Conservation (phyloP, 1,139 yeast species). For the Suhomyces chickasaworum region DNA sequence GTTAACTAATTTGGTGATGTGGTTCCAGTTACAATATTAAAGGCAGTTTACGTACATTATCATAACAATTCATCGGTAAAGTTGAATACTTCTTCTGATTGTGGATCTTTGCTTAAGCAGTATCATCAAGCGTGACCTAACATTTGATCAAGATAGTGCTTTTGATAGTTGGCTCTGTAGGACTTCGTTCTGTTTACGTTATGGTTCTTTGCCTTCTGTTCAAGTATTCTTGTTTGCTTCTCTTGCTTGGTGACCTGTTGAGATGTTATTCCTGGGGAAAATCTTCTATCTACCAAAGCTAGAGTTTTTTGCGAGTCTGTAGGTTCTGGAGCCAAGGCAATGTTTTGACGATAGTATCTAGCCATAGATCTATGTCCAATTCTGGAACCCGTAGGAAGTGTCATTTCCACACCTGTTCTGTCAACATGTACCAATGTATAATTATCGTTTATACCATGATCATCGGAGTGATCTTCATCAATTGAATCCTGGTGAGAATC, state of each 20-base stretch:
- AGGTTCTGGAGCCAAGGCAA: constrained; percentile 28
- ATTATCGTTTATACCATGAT: constrained; percentile 24
- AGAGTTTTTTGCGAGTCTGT: constrained; percentile 37
- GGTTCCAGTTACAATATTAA: background rate
- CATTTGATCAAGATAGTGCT: constrained; percentile 43
- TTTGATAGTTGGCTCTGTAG: constrained; percentile 36
- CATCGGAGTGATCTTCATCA: constrained; percentile 23
- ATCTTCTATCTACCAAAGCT: constrained; percentile 43
- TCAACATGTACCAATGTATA: constrained; percentile 42
- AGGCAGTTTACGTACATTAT: background rate
- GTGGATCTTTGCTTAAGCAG: background rate
- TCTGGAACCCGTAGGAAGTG: constrained; percentile 51
- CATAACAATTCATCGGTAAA: background rate
- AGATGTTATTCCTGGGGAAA: constrained; percentile 41
- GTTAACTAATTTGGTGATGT: too few relatives aligned
- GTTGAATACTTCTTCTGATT: too few relatives aligned
- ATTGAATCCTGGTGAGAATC: constrained; percentile 22
- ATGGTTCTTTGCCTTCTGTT: constrained; percentile 27
- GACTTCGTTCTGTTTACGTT: constrained; percentile 31
- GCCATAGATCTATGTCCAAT: constrained; percentile 52
- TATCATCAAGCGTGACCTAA: constrained; percentile 19
- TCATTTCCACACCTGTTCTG: constrained; percentile 41
- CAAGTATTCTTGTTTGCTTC: constrained; percentile 31
- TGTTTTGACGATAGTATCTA: constrained; percentile 46
- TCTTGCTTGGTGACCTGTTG: constrained; percentile 38